Evolutionary conservation across 1,139 yeast species (phyloP).

Genomic region (Protomyces lactucae-debilis): DNA sequence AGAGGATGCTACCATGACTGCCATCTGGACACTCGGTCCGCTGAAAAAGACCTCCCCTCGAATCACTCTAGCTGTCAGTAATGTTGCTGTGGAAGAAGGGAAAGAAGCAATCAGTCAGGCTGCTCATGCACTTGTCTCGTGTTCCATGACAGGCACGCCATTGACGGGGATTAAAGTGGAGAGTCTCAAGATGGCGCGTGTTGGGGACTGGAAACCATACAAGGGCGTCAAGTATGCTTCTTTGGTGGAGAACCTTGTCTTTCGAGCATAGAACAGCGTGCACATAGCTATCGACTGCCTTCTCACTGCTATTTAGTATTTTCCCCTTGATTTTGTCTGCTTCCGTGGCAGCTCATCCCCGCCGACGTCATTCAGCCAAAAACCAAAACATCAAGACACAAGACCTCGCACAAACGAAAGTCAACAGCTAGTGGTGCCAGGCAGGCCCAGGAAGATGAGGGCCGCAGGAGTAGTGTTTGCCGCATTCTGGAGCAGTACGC

Average conservation of each 20-base stretch:
- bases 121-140: conserved; percentile 4
- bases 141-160: conserved; percentile 39
- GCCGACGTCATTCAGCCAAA: too few species aligned
- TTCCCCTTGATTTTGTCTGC: too few species aligned
- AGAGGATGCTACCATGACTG: not conserved
- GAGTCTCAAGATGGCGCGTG: conserved; percentile 55
- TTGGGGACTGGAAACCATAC: conserved; percentile 68
- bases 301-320: too few species aligned
- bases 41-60: not conserved
- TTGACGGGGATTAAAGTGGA: conserved; percentile 75
- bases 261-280: not conserved
- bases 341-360: too few species aligned
- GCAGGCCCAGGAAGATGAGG: too few species aligned
- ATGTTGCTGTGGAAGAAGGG: not conserved
- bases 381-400: too few species aligned
- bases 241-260: conserved; percentile 34
- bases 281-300: not conserved
- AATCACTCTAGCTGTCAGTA: not conserved
- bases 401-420: too few species aligned
- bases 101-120: not conserved
- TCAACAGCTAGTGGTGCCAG: too few species aligned
- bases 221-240: conserved; percentile 88
- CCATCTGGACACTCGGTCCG: not conserved
- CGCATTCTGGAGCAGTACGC: too few species aligned
- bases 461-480: too few species aligned